Conservation (phyloP, 164 flowering plant species). For the Chimonanthus salicifolius region DNA sequence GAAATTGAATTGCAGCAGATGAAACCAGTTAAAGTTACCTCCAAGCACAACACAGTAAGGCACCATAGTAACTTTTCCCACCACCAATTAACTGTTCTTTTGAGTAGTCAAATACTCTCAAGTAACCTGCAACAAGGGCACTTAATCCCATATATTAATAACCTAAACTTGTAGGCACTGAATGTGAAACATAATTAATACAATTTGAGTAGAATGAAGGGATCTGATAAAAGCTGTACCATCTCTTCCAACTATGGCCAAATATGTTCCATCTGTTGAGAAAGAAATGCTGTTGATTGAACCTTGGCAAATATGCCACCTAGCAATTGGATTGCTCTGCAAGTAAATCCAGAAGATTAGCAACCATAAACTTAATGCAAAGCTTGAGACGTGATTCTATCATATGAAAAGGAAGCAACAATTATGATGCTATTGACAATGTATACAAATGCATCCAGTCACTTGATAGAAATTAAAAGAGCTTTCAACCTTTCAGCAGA, state of each 20-base stretch:
- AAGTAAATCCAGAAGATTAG: slow-evolving; percentile 6
- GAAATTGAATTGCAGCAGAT: background rate
- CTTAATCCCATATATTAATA: background rate
- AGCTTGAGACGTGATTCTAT: too few species aligned
- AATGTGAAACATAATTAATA: background rate
- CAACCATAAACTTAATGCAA: too few species aligned
- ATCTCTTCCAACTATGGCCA: slow-evolving; percentile 98
- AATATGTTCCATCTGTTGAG: slow-evolving; percentile 68
- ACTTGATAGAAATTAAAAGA: too few species aligned
- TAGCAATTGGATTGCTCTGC: slow-evolving; percentile 92
- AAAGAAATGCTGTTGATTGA: slow-evolving; percentile 80
- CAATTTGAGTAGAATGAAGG: background rate
- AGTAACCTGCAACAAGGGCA: slow-evolving; percentile 55
- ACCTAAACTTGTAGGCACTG: background rate
- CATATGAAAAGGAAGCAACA: too few species aligned
- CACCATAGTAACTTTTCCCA: slow-evolving; percentile 96
- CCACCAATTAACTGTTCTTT: slow-evolving; percentile 88
- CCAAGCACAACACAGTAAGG: slow-evolving; percentile 94
- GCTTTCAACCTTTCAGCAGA: too few species aligned
- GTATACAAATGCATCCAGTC: too few species aligned
- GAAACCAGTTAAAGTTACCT: slow-evolving; percentile 37
- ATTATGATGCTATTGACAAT: too few species aligned
- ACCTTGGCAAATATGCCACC: slow-evolving; percentile 98
- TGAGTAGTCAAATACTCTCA: slow-evolving; percentile 85
- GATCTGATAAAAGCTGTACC: slow-evolving; percentile 32